Conservation (phyloP, 257 asterid genomes). For the Petrea volubilis region DNA sequence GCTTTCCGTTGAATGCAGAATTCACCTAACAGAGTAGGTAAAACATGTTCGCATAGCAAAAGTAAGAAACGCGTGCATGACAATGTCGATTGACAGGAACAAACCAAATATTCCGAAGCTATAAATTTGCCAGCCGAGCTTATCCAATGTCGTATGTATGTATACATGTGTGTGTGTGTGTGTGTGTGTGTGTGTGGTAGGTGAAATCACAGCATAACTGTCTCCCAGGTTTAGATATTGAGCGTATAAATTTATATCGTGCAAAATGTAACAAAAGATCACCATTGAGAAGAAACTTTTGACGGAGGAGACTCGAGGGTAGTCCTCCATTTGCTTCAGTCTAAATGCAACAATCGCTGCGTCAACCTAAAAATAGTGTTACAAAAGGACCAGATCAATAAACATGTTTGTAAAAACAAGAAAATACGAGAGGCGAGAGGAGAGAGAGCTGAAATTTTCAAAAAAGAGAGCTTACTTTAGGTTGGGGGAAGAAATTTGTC, state of each 20-base stretch:
- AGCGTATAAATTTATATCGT: not conserved
- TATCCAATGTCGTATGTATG: no score
- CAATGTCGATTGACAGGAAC: no score
- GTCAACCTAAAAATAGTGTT: constrained; percentile 75
- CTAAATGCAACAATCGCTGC: constrained; percentile 84
- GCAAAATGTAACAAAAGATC: not conserved
- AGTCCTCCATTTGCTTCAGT: constrained; percentile 64
- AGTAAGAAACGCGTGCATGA: no score
- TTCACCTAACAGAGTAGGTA: constrained; percentile 57
- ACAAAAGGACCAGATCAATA: not conserved
- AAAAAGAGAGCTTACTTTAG: constrained; percentile 54
- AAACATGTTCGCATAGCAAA: constrained; percentile 4
- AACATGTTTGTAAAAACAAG: not conserved
- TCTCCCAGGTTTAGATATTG: no score
- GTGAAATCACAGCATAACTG: no score
- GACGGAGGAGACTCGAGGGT: constrained; percentile 76
- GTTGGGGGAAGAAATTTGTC: constrained; percentile 87
- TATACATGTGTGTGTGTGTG: no score
- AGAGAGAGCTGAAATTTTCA: not conserved
- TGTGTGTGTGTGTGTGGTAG: no score
- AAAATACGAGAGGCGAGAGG: no score
- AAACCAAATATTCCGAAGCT: no score
- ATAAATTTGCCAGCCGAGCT: no score
- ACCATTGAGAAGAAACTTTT: constrained; percentile 98
- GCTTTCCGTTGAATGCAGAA: constrained; percentile 93